These are phyloP conservation scores for Tylopilus sp. DNA, from an alignment of 768 basidiomycete genomes.

Conservation along the genomic window DNA sequence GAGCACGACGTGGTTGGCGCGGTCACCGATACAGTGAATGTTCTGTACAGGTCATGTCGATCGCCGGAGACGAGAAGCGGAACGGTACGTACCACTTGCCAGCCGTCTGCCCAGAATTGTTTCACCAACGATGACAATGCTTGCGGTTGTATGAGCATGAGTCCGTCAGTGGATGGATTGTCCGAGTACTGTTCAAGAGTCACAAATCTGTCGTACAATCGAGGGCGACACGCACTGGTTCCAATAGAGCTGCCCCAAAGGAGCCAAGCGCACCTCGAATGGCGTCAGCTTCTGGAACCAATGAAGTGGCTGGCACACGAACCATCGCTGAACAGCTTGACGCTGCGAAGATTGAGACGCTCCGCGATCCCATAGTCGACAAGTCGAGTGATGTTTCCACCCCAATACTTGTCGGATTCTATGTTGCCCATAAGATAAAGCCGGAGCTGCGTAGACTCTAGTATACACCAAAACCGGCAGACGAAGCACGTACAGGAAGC, in stretches of 20 bases:
- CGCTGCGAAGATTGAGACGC: constrained; percentile 55
- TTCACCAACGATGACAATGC: constrained; percentile 52
- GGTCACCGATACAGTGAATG: constrained; percentile 86
- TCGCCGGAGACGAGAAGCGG: not conserved
- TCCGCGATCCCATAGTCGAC: constrained; percentile 53
- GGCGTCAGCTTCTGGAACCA: constrained; percentile 2
- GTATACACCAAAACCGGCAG: not conserved
- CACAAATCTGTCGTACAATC: not conserved
- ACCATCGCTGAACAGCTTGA: constrained; percentile 82
- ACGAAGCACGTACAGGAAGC: constrained; percentile 54
- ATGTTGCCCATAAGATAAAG: constrained; percentile 60
- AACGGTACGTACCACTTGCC: constrained; percentile 70
- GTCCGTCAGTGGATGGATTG: constrained; percentile 64
- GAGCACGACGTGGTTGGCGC: constrained; percentile 78
- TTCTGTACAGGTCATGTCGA: constrained; percentile 48
- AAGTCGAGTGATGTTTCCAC: constrained; percentile 54
- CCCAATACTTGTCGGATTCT: constrained; percentile 61
- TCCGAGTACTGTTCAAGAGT: constrained; percentile 57
- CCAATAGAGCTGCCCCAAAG: constrained; percentile 85
- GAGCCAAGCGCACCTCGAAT: constrained; percentile 78
- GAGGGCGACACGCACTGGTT: constrained; percentile 40
- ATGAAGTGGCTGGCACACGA: not conserved
- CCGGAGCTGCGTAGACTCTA: constrained; percentile 41
- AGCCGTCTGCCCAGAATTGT: constrained; percentile 67
- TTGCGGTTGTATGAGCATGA: constrained; percentile 59